Conservation (phyloP, 73 alveolate genomes). For the Symbiodinium natans region DNA sequence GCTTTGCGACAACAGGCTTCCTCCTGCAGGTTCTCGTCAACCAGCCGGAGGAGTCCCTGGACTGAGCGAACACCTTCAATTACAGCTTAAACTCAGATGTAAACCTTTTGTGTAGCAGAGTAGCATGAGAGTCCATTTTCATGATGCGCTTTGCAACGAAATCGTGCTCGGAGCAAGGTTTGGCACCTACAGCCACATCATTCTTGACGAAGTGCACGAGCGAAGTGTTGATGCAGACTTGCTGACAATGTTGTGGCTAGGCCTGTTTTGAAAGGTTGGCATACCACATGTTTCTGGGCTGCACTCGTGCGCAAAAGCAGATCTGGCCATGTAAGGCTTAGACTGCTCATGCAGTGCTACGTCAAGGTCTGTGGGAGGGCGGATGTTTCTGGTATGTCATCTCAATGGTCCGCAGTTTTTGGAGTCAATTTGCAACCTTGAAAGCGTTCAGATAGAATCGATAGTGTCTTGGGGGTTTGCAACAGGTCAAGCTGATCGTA, state of each 20-base stretch:
- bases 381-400: too few species aligned
- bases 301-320: too few species aligned
- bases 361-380: too few species aligned
- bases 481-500: constrained; percentile 95
- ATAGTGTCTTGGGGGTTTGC: too few species aligned
- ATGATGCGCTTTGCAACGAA: too few species aligned
- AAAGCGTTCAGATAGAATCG: too few species aligned
- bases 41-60: constrained; percentile 95
- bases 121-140: too few species aligned
- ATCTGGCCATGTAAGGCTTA: constrained; percentile 42
- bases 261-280: not conserved
- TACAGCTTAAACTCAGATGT: too few species aligned
- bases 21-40: constrained; percentile 96
- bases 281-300: not conserved
- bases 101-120: too few species aligned
- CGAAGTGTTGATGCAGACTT: constrained; percentile 98
- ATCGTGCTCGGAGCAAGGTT: not conserved
- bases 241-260: constrained; percentile 31
- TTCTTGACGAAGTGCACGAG: constrained; percentile 99
- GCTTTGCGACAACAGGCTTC: constrained; percentile 97
- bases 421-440: too few species aligned
- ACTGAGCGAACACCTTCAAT: not conserved
- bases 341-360: constrained; percentile 95
- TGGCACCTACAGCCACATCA: constrained; percentile 95
- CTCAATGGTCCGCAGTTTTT: too few species aligned